Evolutionary conservation across 768 basidiomycete genomes (phyloP).

Genomic region (Kwoniella sp.): DNA sequence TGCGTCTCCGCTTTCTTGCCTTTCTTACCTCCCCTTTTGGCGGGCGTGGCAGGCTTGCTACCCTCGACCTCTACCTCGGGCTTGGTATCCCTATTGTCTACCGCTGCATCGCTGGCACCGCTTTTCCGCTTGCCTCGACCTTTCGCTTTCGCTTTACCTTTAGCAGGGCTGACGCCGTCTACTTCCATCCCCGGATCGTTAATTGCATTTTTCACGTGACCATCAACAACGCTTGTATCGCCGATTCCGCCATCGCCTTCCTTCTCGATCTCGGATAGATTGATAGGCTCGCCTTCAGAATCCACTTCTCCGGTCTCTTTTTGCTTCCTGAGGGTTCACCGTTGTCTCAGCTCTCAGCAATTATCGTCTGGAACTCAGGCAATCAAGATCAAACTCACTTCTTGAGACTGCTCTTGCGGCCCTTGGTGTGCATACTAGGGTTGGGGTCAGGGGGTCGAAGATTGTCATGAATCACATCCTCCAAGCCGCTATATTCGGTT

Average conservation of each 20-base stretch:
- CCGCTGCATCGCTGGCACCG: constrained; percentile 2
- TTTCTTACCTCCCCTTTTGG: constrained; percentile 10
- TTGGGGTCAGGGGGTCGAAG: constrained; percentile 59
- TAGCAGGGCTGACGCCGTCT: constrained; percentile 12
- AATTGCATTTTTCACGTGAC: constrained; percentile 18
- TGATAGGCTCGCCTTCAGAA: constrained; percentile 44
- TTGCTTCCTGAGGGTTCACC: constrained; percentile 33
- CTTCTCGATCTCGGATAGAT: constrained; percentile 45
- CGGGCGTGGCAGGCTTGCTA: constrained; percentile 7
- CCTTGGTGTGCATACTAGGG: constrained; percentile 59
- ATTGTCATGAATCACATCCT: constrained; percentile 64
- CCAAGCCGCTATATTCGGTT: constrained; percentile 57
- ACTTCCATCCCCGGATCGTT: constrained; percentile 26
- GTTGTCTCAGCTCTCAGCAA: not conserved
- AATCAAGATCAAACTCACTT: constrained; percentile 32
- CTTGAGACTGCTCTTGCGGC: constrained; percentile 58
- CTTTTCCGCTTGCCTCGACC: constrained; percentile 17
- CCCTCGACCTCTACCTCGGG: not conserved
- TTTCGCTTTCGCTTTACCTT: constrained; percentile 5
- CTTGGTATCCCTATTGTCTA: not conserved
- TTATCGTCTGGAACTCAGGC: not conserved
- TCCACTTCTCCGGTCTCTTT: constrained; percentile 49
- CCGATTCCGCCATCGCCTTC: constrained; percentile 50
- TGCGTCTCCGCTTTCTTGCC: constrained; percentile 6
- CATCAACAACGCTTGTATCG: constrained; percentile 34